Conservation (phyloP, 1,284 basidiomycete species). For the Boletellus deceptivus region DNA sequence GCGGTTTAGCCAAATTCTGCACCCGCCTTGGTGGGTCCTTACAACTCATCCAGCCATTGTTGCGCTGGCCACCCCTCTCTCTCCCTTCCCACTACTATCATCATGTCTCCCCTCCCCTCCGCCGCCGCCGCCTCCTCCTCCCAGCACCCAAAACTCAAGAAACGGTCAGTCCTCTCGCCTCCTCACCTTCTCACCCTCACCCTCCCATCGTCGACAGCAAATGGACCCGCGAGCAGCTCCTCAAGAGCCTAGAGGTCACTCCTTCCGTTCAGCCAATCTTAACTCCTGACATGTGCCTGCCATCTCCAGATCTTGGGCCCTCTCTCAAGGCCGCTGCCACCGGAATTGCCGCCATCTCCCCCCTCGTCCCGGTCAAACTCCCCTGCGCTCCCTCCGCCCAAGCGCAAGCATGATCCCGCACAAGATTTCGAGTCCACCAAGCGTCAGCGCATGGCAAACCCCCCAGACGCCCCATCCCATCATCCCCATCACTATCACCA, state of each 20-base stretch:
- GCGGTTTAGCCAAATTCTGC: conserved; percentile 36
- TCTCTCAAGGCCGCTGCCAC: conserved; percentile 54
- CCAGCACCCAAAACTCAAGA: conserved; percentile 24
- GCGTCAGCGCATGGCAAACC: conserved; percentile 49
- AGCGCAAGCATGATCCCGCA: conserved; percentile 59
- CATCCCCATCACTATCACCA: conserved; percentile 33
- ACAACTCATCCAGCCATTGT: conserved; percentile 38
- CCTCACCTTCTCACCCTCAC: conserved; percentile 23
- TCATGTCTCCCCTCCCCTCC: conserved; percentile 30
- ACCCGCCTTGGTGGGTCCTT: conserved; percentile 32
- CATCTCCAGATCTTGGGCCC: conserved; percentile 55
- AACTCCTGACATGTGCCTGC: conserved; percentile 17
- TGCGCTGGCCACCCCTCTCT: conserved; percentile 35
- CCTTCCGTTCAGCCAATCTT: conserved; percentile 1
- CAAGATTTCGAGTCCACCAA: conserved; percentile 50
- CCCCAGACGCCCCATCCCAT: conserved; percentile 34
- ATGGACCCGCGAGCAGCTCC: conserved; percentile 60
- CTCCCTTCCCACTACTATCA: conserved; percentile 40
- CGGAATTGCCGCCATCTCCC: conserved; percentile 64
- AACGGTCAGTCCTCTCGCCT: conserved; percentile 36
- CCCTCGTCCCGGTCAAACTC: conserved; percentile 63
- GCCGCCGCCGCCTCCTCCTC: conserved; percentile 30
- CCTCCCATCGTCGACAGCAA: conserved; percentile 41
- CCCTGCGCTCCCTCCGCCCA: conserved; percentile 47
- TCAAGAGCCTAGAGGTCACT: conserved; percentile 56